Base-by-base conservation (phyloP, 495 filamentous ascomycete species). In the Cladorrhinum samala region DNA sequence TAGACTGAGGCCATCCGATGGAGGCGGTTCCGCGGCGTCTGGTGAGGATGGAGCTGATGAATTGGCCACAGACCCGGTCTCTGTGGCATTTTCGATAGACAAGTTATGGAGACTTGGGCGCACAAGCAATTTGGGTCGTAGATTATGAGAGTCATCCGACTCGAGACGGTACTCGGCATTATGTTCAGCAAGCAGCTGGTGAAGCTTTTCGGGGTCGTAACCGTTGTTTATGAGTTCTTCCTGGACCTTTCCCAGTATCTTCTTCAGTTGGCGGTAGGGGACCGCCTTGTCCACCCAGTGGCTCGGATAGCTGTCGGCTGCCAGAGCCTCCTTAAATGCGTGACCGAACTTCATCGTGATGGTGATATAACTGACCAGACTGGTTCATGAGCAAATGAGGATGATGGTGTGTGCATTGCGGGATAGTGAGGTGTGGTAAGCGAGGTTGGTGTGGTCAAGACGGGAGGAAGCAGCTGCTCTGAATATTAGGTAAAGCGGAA, bases 301-400 rank as follows among this genome's bases (percentile, higher is more conserved):
- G 33, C 73, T 69, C 0, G 86, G 86, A 62, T 79, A 83, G 56
- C 62, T 74, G 53, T 82, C 81, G 52, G 66, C 72, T 48, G 74
- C 59, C 30, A 89, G 71, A 45, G 73, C 72, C 57, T 81, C 74
- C 52, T 79, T 72, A 62, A 83, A 88, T 38, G 79, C 74, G 56
- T 82, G 84, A n/a, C 78, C 84, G 68, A 88, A 89, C 71, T 89
- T 89, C 86, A 89, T 89, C 44, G 60, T 48, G 50, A 27, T 8
- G 52, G 43, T 30, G 47, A 56, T 33, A 55, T 48, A 44, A 55
- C 53, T 53, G 56, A 50, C 55, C 46, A 50, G 24, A 54, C 33
- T 39, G 55, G 46, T 52, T 58, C 52, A 53, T 52, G 50, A 38
- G 50, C 49, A 42, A n/a, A 41, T 41, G 27, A 33, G 46, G 36